Evolutionary conservation across 306 rosid genomes (phyloP), one percentile per base, ranked within the genome.

Genomic region (Fragaria nilgerrensis): DNA sequence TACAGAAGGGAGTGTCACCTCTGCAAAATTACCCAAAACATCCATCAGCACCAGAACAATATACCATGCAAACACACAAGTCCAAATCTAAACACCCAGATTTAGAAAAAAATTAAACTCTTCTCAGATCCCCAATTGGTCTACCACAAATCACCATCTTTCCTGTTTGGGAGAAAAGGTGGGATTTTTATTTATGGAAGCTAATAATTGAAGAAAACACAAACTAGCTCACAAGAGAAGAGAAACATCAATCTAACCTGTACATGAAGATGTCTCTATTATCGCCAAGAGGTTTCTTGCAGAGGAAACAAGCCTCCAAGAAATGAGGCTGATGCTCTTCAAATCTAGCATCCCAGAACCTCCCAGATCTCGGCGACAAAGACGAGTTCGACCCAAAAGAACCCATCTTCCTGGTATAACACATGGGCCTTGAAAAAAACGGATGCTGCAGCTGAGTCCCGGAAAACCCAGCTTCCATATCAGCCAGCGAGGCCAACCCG

Each of bases 1-100:
- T 95, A 39, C 98, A 95, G 80, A 95, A 95, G 17, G 98, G 98
- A 1, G 90, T 88, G 64, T 95, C 98, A 34, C 97, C 98, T 86
- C 98, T 95, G 96, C 71, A 84, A 59, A 65, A 9, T 27, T 11
- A 49, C 62, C 2, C 27, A 47, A 37, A 10, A 19, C 1, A 17
- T 2, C 23, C 20, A 72, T 70, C 78, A 77, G 78, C 75, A 43
- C 29, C 45, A 22, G 27, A 36, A 4, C n/a, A 29, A 19, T 22
- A 7, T 39, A 37, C 25, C 22, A 36, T 53, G 44, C 34, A 37
- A 65, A 9, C 45, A 32, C 3, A 32, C 12, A 19, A 32, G 19
- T 12, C 29, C 5, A 49, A 50, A 72, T 52, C 48, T 34, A 36
- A 4, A 16, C 4, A n/a, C 29, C 39, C 32, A n/a, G 1, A 7